A percentile compares a stretch with the other conserved stretches of the same genome.
These are phyloP conservation scores for Phylloporus gajari DNA, from an alignment of 1,284 basidiomycete genomes.

Conservation along the genomic window DNA sequence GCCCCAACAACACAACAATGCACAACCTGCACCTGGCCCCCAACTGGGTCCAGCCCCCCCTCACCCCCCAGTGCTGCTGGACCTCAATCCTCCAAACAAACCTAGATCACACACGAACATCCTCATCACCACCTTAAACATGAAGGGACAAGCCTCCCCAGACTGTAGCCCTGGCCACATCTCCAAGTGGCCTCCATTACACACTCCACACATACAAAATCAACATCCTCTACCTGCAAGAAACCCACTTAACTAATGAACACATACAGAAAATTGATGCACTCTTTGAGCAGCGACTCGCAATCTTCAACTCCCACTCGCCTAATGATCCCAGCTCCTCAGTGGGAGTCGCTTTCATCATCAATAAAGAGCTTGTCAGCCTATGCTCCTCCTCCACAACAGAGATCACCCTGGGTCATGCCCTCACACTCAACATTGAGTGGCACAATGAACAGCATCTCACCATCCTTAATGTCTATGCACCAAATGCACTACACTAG, in stretches of 20 bases:
- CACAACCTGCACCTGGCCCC: no score
- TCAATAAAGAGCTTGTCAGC: neutral
- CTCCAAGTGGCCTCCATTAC: neutral
- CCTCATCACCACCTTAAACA: neutral
- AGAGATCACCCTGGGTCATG: neutral
- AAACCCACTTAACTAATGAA: neutral
- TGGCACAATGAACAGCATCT: neutral
- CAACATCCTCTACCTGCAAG: neutral
- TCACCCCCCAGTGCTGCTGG: no score
- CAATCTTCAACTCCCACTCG: neutral
- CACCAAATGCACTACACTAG: neutral
- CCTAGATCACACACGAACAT: neutral
- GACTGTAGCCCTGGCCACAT: neutral
- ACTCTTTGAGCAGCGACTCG: neutral
- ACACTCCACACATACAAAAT: neutral
- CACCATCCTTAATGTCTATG: neutral
- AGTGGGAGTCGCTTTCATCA: neutral
- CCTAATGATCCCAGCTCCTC: neutral
- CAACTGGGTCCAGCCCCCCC: no score
- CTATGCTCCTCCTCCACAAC: neutral
- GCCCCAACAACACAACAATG: no score
- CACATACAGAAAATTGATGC: neutral
- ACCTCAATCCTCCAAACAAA: no score
- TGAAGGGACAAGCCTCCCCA: neutral
- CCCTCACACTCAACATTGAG: neutral